Evolutionary conservation across 2,329 filamentous ascomycete genomes (phyloP), one percentile per base, ranked within the genome.

Genomic region (Fusarium xyrophilum): DNA sequence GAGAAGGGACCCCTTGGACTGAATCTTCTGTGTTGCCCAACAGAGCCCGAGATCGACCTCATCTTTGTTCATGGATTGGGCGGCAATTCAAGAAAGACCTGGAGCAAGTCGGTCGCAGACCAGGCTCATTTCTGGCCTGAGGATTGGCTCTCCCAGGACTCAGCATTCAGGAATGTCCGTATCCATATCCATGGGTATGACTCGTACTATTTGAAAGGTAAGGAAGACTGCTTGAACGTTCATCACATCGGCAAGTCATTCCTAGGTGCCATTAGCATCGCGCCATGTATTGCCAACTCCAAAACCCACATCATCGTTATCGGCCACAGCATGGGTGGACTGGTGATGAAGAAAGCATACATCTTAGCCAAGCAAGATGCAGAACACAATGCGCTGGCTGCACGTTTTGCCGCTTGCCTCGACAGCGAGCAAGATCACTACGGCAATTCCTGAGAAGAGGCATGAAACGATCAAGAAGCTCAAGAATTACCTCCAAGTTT

Each of bases 261-360:
- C 4, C 61, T 80, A 7, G 71, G 38, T 3, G 73, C 64, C 5
- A 64, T 79, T 14, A 65, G 54, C 35, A 68, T 65, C 8, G 74
- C 69, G 17, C 76, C 74, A 42, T 60, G 36, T 28, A 38, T 76
- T 21, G 36, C 23, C 11, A 38, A 48, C 21, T 62, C 63, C n/a
- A 43, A 14, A 25, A 69, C 63, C 12, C 76, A 75, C 4, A 78
- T 84, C 21, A 76, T 84, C 7, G 73, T 84, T 19, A 74, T 84
- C 15, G 80, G 73, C 4, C 82, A 85, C 63, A 81, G 78, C 38
- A 83, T 84, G 82, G 82, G 83, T 2, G 82, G 82, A 14, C 73
- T 76, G 54, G 76, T 81, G 21, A 73, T 67, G 19, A 73, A 74
- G 47, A 65, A 74, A 36, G 77, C 77, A 32, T 80, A 77, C 59